Evolutionary conservation across 2,329 filamentous ascomycete species (phyloP).

Genomic region (Colletotrichum sp.): DNA sequence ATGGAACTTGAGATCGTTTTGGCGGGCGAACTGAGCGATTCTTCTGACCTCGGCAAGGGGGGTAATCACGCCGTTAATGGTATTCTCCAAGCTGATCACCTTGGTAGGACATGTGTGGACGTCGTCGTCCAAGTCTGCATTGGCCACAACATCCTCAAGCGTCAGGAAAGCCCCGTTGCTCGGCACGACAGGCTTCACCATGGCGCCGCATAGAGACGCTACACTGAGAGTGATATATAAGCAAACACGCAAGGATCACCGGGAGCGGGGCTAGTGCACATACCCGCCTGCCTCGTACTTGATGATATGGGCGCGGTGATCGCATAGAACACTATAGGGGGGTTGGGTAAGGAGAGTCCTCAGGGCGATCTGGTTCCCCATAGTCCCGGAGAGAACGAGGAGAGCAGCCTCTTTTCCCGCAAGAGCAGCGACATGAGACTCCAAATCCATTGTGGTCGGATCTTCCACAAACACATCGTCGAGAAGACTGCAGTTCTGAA

Average conservation of each 20-base stretch:
- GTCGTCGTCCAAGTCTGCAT: constrained; percentile 70
- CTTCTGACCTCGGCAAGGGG: constrained; percentile 73
- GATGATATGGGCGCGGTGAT: constrained; percentile 79
- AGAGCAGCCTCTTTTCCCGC: constrained; percentile 78
- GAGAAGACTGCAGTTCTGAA: constrained; percentile 74
- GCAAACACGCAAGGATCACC: not conserved
- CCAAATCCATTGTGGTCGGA: constrained; percentile 75
- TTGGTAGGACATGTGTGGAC: constrained; percentile 81
- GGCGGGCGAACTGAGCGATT: constrained; percentile 73
- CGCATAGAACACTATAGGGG: constrained; percentile 80
- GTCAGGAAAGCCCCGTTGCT: constrained; percentile 76
- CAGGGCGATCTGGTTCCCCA: constrained; percentile 90
- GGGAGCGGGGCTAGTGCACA: constrained; percentile 22
- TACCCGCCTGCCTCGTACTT: constrained; percentile 68
- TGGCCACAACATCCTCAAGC: constrained; percentile 73
- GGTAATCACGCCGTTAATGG: constrained; percentile 78
- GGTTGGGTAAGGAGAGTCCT: constrained; percentile 79
- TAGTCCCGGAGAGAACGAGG: constrained; percentile 87
- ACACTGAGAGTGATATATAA: constrained; percentile 55
- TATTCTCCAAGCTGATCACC: constrained; percentile 86
- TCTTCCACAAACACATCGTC: constrained; percentile 90
- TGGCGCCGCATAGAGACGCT: constrained; percentile 73
- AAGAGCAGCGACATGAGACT: constrained; percentile 74
- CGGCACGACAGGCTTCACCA: constrained; percentile 70
- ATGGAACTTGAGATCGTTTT: constrained; percentile 71